Base-by-base conservation (phyloP, 2,329 filamentous ascomycete species). In the Colletotrichum sidae region DNA sequence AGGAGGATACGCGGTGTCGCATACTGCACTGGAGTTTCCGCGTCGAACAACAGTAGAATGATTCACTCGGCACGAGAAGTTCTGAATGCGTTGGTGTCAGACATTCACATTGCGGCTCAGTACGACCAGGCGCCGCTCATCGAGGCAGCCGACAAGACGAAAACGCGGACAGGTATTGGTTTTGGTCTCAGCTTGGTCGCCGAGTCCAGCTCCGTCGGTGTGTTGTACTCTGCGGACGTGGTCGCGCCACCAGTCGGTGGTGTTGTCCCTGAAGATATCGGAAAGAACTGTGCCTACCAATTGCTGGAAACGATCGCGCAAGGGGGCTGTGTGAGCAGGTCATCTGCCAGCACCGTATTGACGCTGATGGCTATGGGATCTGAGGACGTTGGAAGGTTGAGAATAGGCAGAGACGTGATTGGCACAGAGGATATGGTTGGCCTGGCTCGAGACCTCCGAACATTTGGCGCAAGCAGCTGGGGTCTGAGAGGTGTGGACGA, bases 341-440 rank as follows among this genome's bases (percentile, higher is more conserved):
- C 91, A 3, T 92, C 93, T 2, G 89, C 90, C 6, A 83, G 88
- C 3, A 95, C 91, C 0, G 85, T 97, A 69, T 78, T 99, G 57
- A 92, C 90, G 15, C 83, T 99, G 68, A 99, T 99, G 96, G 93
- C 94, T 39, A 98, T 99, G 96, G 96, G 96, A 0, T 93, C 92
- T 1, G 96, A 98, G 76, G 96, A 99, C 77, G 94, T 99, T 12
- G 96, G 96, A 5, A 87, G 96, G 65, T 77, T 99, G 70, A 88
- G 92, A 68, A 76, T 99, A 64, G 93, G 94, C 38, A 90, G 88
- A 71, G 92, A 95, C 51, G 88, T 97, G 1, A 79, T 98, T 50
- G 94, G 89, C 0, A 91, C 90, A 3, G 93, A 97, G 75, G 90
- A 93, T 65, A 83, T 93, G 57, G 86, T 99, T 61, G 88, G 89